A percentile compares a stretch with the other conserved stretches of the same genome.
phyloP scores from a whole-genome alignment of 2,329 filamentous ascomycete genomes.

The Calonectria leucothoes region DNA sequence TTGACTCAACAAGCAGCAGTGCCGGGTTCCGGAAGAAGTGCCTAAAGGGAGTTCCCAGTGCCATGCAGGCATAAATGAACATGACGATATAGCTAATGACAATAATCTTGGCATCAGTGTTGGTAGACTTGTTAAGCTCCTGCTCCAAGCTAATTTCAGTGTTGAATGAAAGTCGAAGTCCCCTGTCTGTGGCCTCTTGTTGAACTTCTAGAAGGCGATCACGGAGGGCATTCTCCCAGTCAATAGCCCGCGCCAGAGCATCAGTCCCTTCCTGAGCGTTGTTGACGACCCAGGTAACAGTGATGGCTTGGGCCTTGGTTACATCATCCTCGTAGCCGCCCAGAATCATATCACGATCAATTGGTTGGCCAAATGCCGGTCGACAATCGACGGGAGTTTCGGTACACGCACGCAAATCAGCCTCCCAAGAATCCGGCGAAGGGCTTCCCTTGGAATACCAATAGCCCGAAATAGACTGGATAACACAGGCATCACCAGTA shows the following conservation, averaged over 20 bases:
- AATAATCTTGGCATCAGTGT: slow-evolving; percentile 97
- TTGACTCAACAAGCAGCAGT: slow-evolving; percentile 90
- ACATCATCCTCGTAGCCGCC: slow-evolving; percentile 81
- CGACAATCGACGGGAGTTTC: slow-evolving; percentile 86
- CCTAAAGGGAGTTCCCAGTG: slow-evolving; percentile 85
- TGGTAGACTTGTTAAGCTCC: slow-evolving; percentile 97
- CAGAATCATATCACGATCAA: slow-evolving; percentile 86
- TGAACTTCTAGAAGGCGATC: slow-evolving; percentile 81
- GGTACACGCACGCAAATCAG: slow-evolving; percentile 78
- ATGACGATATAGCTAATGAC: slow-evolving; percentile 98
- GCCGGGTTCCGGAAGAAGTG: slow-evolving; percentile 86
- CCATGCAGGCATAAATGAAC: slow-evolving; percentile 96
- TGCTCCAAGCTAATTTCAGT: slow-evolving; percentile 95
- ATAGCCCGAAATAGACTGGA: slow-evolving; percentile 93
- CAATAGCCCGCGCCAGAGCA: slow-evolving; percentile 79
- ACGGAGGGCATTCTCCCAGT: slow-evolving; percentile 88
- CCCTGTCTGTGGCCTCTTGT: slow-evolving; percentile 79
- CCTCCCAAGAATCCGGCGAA: slow-evolving; percentile 71
- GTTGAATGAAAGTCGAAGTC: slow-evolving; percentile 90
- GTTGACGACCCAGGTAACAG: slow-evolving; percentile 94
- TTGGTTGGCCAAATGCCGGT: slow-evolving; percentile 88
- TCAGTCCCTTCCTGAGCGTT: slow-evolving; percentile 82
- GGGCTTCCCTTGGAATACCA: slow-evolving; percentile 72
- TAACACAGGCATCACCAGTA: slow-evolving; percentile 86
- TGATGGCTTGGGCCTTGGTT: slow-evolving; percentile 80